These are phyloP conservation scores for Clavispora santaluciae DNA, from an alignment of 805 yeast genomes.

Conservation along the genomic window DNA sequence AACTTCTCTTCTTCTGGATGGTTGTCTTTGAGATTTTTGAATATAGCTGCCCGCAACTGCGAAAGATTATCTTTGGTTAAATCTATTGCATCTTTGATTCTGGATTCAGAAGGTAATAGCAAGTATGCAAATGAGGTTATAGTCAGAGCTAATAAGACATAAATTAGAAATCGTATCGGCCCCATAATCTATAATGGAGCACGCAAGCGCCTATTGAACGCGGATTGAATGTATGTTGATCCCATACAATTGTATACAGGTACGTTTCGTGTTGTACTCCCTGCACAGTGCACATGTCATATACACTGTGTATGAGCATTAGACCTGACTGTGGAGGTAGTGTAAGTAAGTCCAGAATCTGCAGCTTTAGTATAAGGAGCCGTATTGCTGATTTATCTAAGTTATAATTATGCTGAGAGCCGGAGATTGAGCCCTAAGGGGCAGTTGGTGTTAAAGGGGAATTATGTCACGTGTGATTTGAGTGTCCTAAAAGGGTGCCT, in stretches of 20 bases:
- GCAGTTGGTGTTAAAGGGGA: too few species aligned
- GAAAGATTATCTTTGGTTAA: constrained; percentile 22
- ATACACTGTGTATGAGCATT: too few species aligned
- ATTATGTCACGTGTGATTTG: too few species aligned
- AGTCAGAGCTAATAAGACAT: background rate
- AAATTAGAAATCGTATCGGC: background rate
- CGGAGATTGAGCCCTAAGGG: too few species aligned
- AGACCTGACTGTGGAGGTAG: too few species aligned
- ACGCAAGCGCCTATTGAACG: background rate
- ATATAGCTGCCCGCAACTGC: constrained; percentile 17
- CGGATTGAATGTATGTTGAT: background rate
- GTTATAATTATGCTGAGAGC: too few species aligned
- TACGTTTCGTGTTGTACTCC: too few species aligned
- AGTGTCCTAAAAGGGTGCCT: too few species aligned
- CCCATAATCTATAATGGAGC: background rate
- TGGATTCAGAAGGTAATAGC: constrained; percentile 8
- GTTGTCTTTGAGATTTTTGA: background rate
- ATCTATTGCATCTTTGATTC: constrained; percentile 22
- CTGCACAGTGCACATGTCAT: too few species aligned
- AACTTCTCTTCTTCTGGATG: background rate
- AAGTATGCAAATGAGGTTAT: background rate
- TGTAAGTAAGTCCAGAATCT: too few species aligned
- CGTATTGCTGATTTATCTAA: too few species aligned
- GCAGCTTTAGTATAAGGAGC: too few species aligned
- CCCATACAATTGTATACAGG: background rate